Evolutionary conservation across 1,284 basidiomycete species (phyloP).

Genomic region (Rhodotorula sp.): DNA sequence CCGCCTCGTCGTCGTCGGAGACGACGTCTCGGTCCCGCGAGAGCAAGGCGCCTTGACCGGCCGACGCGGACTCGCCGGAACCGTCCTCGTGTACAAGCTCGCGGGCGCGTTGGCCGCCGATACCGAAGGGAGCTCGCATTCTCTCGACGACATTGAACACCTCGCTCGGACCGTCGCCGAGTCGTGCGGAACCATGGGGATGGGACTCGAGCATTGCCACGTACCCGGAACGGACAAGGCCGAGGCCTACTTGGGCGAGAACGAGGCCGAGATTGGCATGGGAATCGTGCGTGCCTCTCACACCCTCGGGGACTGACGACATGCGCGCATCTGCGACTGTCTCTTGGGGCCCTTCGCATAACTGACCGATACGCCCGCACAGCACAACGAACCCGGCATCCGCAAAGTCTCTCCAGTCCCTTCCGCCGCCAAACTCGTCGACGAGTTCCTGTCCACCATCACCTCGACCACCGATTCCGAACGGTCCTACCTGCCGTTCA

Average conservation of each 20-base stretch:
- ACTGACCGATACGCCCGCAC: slow-evolving; percentile 46
- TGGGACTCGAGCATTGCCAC: slow-evolving; percentile 88
- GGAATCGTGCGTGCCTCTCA: slow-evolving; percentile 43
- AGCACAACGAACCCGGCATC: slow-evolving; percentile 87
- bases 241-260: slow-evolving; percentile 60
- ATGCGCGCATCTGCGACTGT: too few relatives aligned
- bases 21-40: slow-evolving; percentile 75
- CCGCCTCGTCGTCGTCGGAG: slow-evolving; percentile 77
- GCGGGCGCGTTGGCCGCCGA: slow-evolving; percentile 63
- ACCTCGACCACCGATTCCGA: slow-evolving; percentile 72
- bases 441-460: slow-evolving; percentile 68
- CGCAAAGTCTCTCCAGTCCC: slow-evolving; percentile 66
- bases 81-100: slow-evolving; percentile 87
- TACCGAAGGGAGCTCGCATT: slow-evolving; percentile 54
- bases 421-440: slow-evolving; percentile 66
- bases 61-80: slow-evolving; percentile 65
- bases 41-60: slow-evolving; percentile 76
- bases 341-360: background rate
- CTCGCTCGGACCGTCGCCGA: slow-evolving; percentile 67
- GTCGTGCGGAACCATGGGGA: slow-evolving; percentile 73
- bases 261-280: slow-evolving; percentile 79
- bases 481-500: slow-evolving; percentile 79
- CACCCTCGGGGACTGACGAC: background rate
- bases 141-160: slow-evolving; percentile 69
- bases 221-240: slow-evolving; percentile 71